phyloP scores from a whole-genome alignment of 805 yeast species.

The Hanseniaspora taiwanica region DNA sequence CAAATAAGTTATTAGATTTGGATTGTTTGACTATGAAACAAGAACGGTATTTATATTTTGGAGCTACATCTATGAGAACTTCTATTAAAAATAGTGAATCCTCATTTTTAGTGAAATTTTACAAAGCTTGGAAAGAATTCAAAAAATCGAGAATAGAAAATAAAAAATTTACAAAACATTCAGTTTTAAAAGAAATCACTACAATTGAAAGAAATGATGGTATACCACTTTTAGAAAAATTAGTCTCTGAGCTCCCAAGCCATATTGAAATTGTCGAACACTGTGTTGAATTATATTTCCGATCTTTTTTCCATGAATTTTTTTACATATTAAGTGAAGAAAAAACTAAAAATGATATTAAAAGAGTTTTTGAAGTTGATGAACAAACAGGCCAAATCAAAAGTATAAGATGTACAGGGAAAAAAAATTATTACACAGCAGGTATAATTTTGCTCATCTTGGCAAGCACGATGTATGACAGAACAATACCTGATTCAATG shows the following conservation, averaged over 20 bases:
- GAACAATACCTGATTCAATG: conserved; percentile 11
- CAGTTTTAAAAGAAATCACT: conserved; percentile 12
- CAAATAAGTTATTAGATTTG: conserved; percentile 8
- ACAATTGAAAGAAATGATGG: conserved; percentile 6
- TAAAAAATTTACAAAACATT: conserved; percentile 10
- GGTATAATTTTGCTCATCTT: conserved; percentile 18
- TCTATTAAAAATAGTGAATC: conserved; percentile 6
- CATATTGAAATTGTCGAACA: conserved; percentile 9
- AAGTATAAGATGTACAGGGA: conserved; percentile 4
- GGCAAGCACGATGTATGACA: conserved; percentile 8
- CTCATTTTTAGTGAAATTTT: conserved; percentile 9
- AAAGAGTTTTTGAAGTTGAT: conserved; percentile 6
- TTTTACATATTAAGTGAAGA: conserved; percentile 5
- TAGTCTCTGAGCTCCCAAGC: conserved; percentile 12
- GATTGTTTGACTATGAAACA: conserved; percentile 7
- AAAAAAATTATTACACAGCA: conserved; percentile 17
- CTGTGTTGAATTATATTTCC: conserved; percentile 10
- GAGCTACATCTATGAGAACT: conserved; percentile 20
- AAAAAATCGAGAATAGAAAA: conserved; percentile 15
- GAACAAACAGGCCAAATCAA: conserved; percentile 1
- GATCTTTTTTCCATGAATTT: conserved; percentile 12
- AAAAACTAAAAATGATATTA: conserved; percentile 4
- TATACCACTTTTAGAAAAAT: conserved; percentile 3
- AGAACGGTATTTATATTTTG: conserved; percentile 17
- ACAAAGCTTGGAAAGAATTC: conserved; percentile 15